These are phyloP conservation scores for Rutidosis leptorrhynchoides DNA, from an alignment of 129 eudicot genomes.

Conservation along the genomic window DNA sequence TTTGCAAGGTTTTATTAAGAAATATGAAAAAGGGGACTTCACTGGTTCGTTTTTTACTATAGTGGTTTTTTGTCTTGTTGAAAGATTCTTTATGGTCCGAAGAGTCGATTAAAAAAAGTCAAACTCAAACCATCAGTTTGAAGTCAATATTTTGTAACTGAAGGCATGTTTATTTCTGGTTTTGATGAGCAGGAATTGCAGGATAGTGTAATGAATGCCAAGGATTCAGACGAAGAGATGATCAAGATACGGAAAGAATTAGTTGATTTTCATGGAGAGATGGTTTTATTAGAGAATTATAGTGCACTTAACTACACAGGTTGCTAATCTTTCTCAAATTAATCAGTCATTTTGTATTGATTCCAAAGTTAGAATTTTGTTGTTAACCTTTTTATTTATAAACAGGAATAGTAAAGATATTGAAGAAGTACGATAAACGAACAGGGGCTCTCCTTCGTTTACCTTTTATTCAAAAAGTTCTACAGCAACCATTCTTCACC, in stretches of 20 bases:
- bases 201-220: constrained; percentile 62
- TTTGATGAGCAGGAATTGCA: constrained; percentile 50
- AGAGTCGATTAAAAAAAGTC: constrained; percentile 6
- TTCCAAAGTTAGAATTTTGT: not conserved
- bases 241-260: constrained; percentile 67
- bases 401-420: constrained; percentile 75
- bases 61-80: constrained; percentile 26
- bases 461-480: constrained; percentile 88
- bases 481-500: constrained; percentile 87
- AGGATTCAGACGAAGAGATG: constrained; percentile 53
- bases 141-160: constrained; percentile 20
- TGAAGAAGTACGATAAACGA: constrained; percentile 88
- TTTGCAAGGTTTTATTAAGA: constrained; percentile 3
- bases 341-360: not conserved
- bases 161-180: constrained; percentile 20
- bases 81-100: constrained; percentile 22
- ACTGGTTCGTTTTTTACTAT: constrained; percentile 12
- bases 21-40: constrained; percentile 23
- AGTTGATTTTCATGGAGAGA: constrained; percentile 92
- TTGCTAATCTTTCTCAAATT: constrained; percentile 20
- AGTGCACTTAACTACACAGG: constrained; percentile 96
- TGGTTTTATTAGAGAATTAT: constrained; percentile 88
- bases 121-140: constrained; percentile 22
- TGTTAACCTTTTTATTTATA: not conserved
- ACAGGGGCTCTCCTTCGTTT: constrained; percentile 85